These are phyloP conservation scores for Paramecium pentaurelia DNA, from an alignment of 73 alveolate species.

Conservation along the genomic window DNA sequence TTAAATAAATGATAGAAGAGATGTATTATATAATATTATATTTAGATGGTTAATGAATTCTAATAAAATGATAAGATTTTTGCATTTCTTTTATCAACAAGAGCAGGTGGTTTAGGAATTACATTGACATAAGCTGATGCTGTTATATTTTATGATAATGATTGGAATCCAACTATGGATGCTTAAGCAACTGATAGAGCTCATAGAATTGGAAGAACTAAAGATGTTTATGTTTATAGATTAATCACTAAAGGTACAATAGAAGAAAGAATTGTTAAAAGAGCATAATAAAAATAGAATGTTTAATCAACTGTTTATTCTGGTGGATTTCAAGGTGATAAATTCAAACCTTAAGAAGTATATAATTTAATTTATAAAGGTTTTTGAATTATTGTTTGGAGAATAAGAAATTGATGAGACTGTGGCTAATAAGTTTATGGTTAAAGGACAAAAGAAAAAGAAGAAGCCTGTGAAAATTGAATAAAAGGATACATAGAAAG, in stretches of 20 bases:
- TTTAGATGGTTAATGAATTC: conserved; percentile 91
- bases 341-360: conserved; percentile 92
- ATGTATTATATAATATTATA: conserved; percentile 40
- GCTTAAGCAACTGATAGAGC: conserved; percentile 99
- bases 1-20: conserved; percentile 92
- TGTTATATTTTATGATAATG: conserved; percentile 98
- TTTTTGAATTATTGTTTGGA: conserved; percentile 89
- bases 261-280: conserved; percentile 96
- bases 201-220: conserved; percentile 97
- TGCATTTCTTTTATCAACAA: conserved; percentile 92
- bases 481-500: not conserved
- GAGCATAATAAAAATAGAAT: conserved; percentile 96
- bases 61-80: conserved; percentile 87
- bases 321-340: conserved; percentile 97
- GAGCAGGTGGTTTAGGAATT: conserved; percentile 99
- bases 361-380: not conserved
- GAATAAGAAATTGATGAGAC: conserved; percentile 70
- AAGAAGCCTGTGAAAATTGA: conserved; percentile 5
- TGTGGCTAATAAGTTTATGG: conserved; percentile 41
- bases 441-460: conserved; percentile 3
- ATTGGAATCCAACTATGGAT: conserved; percentile 99
- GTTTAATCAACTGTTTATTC: conserved; percentile 97
- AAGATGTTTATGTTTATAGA: conserved; percentile 94
- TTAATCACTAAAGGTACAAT: conserved; percentile 94
- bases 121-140: conserved; percentile 98